These are phyloP conservation scores for Volutella citrinella DNA, from an alignment of 2,329 filamentous ascomycete species.

Conservation along the genomic window DNA sequence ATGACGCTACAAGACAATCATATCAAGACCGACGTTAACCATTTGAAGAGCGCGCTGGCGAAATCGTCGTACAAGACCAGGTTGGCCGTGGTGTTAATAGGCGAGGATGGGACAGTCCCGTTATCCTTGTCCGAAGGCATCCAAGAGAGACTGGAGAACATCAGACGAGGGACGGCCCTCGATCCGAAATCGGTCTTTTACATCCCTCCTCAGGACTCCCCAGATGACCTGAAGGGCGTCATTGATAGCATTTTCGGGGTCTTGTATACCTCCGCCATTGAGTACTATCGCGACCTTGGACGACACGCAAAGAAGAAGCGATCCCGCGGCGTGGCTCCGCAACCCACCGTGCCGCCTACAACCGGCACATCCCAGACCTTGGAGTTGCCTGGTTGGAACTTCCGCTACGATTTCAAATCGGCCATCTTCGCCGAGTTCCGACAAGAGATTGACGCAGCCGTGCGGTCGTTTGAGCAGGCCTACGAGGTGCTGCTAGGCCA, in stretches of 20 bases:
- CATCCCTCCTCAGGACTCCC: constrained; percentile 69
- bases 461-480: constrained; percentile 81
- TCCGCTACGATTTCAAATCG: constrained; percentile 92
- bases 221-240: constrained; percentile 69
- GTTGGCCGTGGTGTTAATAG: constrained; percentile 63
- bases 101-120: constrained; percentile 24
- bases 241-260: constrained; percentile 69
- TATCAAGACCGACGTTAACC: constrained; percentile 82
- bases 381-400: constrained; percentile 85
- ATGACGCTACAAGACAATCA: constrained; percentile 81
- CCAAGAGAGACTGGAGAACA: constrained; percentile 70
- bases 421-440: constrained; percentile 89
- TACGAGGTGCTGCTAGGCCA: constrained; percentile 79
- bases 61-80: constrained; percentile 74
- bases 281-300: constrained; percentile 93
- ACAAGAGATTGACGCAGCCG: constrained; percentile 84
- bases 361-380: constrained; percentile 81
- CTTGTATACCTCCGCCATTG: constrained; percentile 71
- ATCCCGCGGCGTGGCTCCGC: constrained; percentile 71
- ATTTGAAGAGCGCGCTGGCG: constrained; percentile 64
- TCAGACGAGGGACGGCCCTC: constrained; percentile 74
- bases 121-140: constrained; percentile 59
- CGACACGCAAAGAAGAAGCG: constrained; percentile 89
- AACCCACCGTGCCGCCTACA: constrained; percentile 79
- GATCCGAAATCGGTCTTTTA: constrained; percentile 87